These are phyloP conservation scores for Vicia sativa DNA, from an alignment of 306 rosid genomes.

Conservation along the genomic window DNA sequence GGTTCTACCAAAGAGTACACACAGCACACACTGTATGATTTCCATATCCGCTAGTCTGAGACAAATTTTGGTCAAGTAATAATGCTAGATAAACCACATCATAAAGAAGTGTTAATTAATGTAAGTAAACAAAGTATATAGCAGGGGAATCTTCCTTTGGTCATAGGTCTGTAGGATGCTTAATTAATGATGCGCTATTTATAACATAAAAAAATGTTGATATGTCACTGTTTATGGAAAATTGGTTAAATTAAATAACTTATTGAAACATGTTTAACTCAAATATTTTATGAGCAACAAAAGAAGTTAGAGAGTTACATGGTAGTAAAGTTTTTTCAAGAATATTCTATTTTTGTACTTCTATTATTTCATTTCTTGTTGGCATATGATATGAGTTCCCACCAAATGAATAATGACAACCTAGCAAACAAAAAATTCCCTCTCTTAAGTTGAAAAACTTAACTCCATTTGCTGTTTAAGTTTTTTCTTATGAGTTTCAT, in stretches of 20 bases:
- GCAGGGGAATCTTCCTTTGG: conserved; percentile 24
- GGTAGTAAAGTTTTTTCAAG: conserved; percentile 1
- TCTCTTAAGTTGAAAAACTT: not conserved
- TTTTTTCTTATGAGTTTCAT: conserved; percentile 1
- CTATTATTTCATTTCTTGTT: not conserved
- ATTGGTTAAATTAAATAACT: conserved; percentile 6
- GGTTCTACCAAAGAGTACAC: not conserved
- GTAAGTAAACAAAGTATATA: conserved; percentile 23
- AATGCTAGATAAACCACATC: conserved; percentile 16
- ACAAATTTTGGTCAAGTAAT: conserved; percentile 29
- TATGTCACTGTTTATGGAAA: not conserved
- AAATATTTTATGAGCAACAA: not conserved
- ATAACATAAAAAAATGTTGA: conserved; percentile 5
- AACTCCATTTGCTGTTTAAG: not conserved
- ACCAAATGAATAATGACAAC: conserved; percentile 1
- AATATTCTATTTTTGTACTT: not conserved
- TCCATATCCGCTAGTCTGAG: conserved; percentile 20
- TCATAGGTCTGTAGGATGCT: conserved; percentile 8
- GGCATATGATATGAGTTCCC: conserved; percentile 1
- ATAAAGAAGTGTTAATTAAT: conserved; percentile 17
- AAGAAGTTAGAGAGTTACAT: conserved; percentile 15
- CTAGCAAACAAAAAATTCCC: not conserved
- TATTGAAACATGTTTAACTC: not conserved
- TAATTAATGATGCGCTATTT: conserved; percentile 21
- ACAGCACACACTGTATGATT: conserved; percentile 17